Evolutionary conservation across 2,329 filamentous ascomycete species (phyloP).

Genomic region (Neurospora sp.): DNA sequence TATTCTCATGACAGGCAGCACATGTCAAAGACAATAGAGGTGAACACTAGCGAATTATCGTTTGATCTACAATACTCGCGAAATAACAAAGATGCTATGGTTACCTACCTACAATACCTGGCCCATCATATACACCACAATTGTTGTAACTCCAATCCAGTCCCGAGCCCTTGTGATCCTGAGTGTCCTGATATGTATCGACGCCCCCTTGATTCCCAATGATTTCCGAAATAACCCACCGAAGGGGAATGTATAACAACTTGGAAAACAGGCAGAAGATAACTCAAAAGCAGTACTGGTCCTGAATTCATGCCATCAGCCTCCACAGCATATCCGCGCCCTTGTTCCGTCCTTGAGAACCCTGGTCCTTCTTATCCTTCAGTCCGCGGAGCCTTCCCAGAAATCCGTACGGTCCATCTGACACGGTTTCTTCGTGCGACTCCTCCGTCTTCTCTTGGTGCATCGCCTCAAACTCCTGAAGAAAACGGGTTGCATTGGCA

Average conservation of each 20-base stretch:
- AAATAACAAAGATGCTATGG: neutral
- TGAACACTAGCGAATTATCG: neutral
- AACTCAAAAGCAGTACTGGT: neutral
- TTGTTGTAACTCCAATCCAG: neutral
- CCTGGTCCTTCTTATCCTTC: slow-evolving; percentile 5
- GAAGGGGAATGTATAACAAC: neutral
- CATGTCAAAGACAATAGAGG: neutral
- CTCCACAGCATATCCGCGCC: neutral
- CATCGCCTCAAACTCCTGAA: slow-evolving; percentile 11
- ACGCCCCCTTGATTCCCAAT: neutral
- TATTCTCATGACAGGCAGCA: neutral
- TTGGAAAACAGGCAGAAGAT: neutral
- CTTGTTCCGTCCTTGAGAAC: slow-evolving; percentile 12
- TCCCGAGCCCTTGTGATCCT: neutral
- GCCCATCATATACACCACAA: neutral
- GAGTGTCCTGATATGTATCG: neutral
- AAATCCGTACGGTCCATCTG: neutral
- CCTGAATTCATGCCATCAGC: neutral
- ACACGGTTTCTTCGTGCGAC: neutral
- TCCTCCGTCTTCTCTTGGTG: neutral
- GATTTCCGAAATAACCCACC: neutral
- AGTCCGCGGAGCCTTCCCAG: neutral
- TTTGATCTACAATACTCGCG: neutral
- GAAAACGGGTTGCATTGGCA: slow-evolving; percentile 35
- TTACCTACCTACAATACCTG: neutral